Evolutionary conservation across 352 stramenopile species (phyloP), one percentile per base, ranked within the genome.

Genomic region (Aphanomyces astaci): DNA sequence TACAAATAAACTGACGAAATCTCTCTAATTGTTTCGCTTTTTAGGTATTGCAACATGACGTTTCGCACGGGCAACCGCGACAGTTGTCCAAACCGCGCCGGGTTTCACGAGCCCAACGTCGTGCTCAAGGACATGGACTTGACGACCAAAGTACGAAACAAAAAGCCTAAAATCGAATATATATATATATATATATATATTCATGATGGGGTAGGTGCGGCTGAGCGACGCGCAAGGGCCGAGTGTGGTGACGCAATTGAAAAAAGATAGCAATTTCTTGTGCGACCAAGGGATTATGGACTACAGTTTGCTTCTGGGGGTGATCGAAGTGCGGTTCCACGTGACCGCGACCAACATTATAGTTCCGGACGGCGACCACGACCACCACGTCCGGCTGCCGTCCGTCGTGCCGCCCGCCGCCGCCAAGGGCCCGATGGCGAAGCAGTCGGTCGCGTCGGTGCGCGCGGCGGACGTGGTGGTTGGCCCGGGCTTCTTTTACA

Each of bases 61-160:
- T 90, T 89, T 52, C 78, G 79, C 24, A 82, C 74, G 33, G 81
- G 81, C 19, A 62, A 71, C 1, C 76, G 78, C n/a, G 82, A 79
- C 46, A 73, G 84, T 7, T 91, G 81, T 60, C 81, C 80, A 15
- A 89, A 87, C 53, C 79, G 79, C 10, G 81, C 77, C 1, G 81
- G 80, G 0, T 73, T 72, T 4, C 84, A 94, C 51, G 79, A 87
- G 24, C 76, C 79, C 2, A 92, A 93, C 51, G 78, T 88, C 10
- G 81, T 94, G 56, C 72, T 89, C 9, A 90, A 91, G 45, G 86
- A 93, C 65, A 89, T 91, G 78, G 80, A 91, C 62, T 66, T 93
- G 33, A 90, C 81, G 2, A 87, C 80, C 45, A 91, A 92, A 64
- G 67, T 77, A 22, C n/a, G 24, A 3, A 15, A 63, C 5, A 48